Evolutionary conservation across 2,329 filamentous ascomycete species (phyloP), one percentile per base, ranked within the genome.

Genomic region (Paraconiothyrium sp.): DNA sequence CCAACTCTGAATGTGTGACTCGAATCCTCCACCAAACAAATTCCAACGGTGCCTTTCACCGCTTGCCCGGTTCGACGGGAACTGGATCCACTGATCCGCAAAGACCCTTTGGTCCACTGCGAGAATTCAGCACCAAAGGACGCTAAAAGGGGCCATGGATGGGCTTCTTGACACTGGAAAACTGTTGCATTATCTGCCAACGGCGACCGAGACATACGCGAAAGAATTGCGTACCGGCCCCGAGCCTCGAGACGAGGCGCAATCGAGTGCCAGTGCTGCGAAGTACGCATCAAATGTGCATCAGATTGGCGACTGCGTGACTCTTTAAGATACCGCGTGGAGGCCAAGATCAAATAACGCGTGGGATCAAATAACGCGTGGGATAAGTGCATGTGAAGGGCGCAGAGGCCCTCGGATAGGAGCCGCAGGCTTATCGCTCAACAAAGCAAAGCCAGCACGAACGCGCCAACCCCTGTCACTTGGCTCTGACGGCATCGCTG

Each of bases 401-500:
- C 41, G 24, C 37, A 44, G 32, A 11, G n/a, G 34, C 11, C 9
- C 13, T 41, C 52, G 52, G 52, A 46, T 55, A 11, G 24, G 8
- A 43, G 52, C 52, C 35, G 34, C 16, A 32, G 7, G 51, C 52
- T 55, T 55, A 55, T 55, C 52, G 35, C 52, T 41, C 39, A 55
- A 55, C 52, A 46, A 55, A 55, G 52, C 39, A 55, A 46, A 44
- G 52, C 52, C 41, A 32, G 22, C 22, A 6, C 14, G 27, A 30
- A 20, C 16, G 39, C 39, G 24, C 39, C 39, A 20, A 47, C 22
- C 37, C 57, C 47, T 52, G 47, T 30, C 37, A 24, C 39, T 54
- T 54, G 39, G 51, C 51, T 57, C 59, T 65, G 54, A 68, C 69
- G 70, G 72, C 71, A 72, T 72, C 54, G 71, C 70, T 71, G 20